A percentile compares a stretch with the other conserved stretches of the same genome.
Evolutionary conservation across 2,329 filamentous ascomycete species (phyloP).

Genomic region (Corynespora cassiicola): DNA sequence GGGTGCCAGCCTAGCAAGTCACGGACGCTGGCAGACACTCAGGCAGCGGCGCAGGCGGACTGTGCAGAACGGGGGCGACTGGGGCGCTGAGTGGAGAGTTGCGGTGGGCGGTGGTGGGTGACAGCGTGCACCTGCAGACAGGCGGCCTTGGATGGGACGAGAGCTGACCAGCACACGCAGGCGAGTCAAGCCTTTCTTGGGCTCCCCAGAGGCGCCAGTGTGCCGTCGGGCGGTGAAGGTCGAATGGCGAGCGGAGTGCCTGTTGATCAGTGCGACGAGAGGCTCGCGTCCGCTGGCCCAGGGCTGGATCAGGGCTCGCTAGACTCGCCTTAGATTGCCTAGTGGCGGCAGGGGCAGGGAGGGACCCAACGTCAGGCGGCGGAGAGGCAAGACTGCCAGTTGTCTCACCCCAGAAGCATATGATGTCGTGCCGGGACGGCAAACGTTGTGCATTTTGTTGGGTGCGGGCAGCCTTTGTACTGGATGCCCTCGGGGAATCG

Average conservation of each 20-base stretch:
- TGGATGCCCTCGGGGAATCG: no score
- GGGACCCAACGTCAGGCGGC: slow-evolving; percentile 29
- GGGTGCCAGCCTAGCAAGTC: slow-evolving; percentile 36
- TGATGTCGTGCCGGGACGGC: slow-evolving; percentile 24
- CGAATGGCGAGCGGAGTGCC: slow-evolving; percentile 26
- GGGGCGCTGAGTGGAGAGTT: slow-evolving; percentile 27
- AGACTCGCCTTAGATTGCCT: no score
- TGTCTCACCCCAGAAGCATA: slow-evolving; percentile 27
- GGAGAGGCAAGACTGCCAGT: slow-evolving; percentile 32
- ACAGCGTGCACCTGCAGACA: slow-evolving; percentile 38
- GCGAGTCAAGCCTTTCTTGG: slow-evolving; percentile 25
- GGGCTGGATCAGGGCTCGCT: slow-evolving; percentile 37
- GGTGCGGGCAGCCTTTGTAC: no score
- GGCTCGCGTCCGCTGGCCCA: slow-evolving; percentile 23
- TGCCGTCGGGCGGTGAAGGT: slow-evolving; percentile 37
- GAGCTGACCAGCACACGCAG: slow-evolving; percentile 30
- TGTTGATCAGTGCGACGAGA: slow-evolving; percentile 36
- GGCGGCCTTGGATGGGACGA: slow-evolving; percentile 26
- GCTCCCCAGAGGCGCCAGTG: slow-evolving; percentile 16
- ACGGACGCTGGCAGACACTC: slow-evolving; percentile 35
- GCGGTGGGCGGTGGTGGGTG: slow-evolving; percentile 32
- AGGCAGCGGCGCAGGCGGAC: slow-evolving; percentile 40
- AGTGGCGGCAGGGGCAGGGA: slow-evolving; percentile 23
- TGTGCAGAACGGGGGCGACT: slow-evolving; percentile 25
- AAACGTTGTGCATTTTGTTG: slow-evolving; percentile 12